These are phyloP conservation scores for Endoconidiophora laricicola DNA, from an alignment of 2,329 filamentous ascomycete genomes.

Conservation along the genomic window DNA sequence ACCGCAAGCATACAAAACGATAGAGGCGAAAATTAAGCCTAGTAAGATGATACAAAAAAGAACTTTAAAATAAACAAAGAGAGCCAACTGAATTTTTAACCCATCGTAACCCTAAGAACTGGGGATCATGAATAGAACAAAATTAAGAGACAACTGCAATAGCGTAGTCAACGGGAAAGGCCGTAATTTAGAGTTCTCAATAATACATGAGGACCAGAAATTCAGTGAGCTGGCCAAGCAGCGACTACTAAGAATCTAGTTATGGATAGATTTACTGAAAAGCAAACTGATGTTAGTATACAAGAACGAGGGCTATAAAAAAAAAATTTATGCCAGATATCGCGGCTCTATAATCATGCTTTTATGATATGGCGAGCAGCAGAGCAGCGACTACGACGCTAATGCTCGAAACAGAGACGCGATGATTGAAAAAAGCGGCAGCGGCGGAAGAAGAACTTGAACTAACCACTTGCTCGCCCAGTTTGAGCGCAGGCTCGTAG, in stretches of 20 bases:
- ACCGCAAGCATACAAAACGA: too few species aligned
- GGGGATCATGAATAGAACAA: background rate
- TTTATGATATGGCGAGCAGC: too few species aligned
- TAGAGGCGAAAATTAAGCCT: background rate
- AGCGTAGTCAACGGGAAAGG: too few species aligned
- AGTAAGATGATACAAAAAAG: background rate
- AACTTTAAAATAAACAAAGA: background rate
- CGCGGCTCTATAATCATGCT: too few species aligned
- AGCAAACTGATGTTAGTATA: background rate
- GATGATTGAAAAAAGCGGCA: background rate
- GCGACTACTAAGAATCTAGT: too few species aligned
- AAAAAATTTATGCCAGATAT: background rate
- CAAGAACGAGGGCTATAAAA: background rate
- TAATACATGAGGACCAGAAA: too few species aligned
- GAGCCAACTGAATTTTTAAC: too few species aligned
- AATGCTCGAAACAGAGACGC: too few species aligned
- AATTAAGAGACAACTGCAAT: background rate
- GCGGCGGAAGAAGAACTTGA: background rate
- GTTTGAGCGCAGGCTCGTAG: slow-evolving; percentile 8
- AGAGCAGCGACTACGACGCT: too few species aligned
- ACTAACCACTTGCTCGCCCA: background rate
- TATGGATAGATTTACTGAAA: too few species aligned
- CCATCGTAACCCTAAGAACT: background rate
- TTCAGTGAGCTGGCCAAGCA: too few species aligned
- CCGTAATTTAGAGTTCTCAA: too few species aligned